Conservation (phyloP, 2,329 filamentous ascomycete genomes). For the Pseudogymnoascus sp. region DNA sequence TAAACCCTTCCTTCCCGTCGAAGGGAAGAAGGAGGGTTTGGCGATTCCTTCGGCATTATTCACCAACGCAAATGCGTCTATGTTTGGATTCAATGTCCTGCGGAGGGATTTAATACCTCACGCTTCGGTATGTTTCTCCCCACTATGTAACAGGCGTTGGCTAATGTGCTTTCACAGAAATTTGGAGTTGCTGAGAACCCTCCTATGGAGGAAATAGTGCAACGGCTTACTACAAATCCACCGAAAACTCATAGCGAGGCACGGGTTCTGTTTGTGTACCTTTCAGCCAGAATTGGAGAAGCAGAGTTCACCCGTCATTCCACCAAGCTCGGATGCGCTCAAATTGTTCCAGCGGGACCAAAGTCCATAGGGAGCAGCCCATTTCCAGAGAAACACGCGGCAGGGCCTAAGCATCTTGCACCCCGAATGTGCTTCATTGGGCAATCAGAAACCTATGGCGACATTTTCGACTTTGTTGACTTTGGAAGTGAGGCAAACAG, state of each 20-base stretch:
- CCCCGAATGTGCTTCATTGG: conserved; percentile 78
- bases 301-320: conserved; percentile 50
- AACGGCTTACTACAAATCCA: conserved; percentile 61
- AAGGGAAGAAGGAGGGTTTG: conserved; percentile 55
- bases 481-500: conserved; percentile 82
- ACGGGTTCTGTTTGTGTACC: conserved; percentile 68
- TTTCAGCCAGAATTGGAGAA: conserved; percentile 68
- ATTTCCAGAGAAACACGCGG: conserved; percentile 34
- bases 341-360: conserved; percentile 61
- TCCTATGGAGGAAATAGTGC: conserved; percentile 66
- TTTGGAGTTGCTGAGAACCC: conserved; percentile 83
- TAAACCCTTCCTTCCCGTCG: conserved; percentile 62
- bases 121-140: conserved; percentile 41
- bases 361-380: conserved; percentile 21
- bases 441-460: conserved; percentile 57
- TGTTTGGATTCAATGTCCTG: conserved; percentile 75
- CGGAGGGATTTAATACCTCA: conserved; percentile 68
- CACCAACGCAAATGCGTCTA: conserved; percentile 64
- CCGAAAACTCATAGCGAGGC: conserved; percentile 61
- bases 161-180: conserved; percentile 38
- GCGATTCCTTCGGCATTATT: conserved; percentile 72
- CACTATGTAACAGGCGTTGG: neutral
- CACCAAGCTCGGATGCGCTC: conserved; percentile 51
- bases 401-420: conserved; percentile 45
- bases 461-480: conserved; percentile 96